These are phyloP conservation scores for Alectoria sarmentosa DNA, from an alignment of 495 filamentous ascomycete species.

Conservation along the genomic window DNA sequence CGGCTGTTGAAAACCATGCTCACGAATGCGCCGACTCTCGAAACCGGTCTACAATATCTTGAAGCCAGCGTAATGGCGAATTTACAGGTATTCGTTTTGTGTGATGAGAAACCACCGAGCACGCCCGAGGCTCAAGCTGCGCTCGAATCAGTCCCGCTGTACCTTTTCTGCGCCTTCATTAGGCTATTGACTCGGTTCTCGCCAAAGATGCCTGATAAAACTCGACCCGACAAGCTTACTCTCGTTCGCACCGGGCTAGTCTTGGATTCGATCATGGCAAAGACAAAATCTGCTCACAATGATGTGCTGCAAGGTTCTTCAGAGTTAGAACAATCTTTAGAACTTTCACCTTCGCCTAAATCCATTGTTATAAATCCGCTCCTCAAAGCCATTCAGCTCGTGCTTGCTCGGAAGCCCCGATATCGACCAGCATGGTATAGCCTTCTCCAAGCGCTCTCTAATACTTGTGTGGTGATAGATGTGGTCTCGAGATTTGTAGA, in stretches of 20 bases:
- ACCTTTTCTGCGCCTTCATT: slow-evolving; percentile 45
- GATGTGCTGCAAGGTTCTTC: not conserved
- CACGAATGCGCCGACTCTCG: slow-evolving; percentile 35
- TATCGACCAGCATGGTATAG: slow-evolving; percentile 37
- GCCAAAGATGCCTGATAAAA: slow-evolving; percentile 28
- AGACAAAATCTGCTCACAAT: not conserved
- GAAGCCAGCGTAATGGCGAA: slow-evolving; percentile 32
- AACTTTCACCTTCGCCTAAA: not conserved
- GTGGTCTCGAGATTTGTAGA: slow-evolving; percentile 3
- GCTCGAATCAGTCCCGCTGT: slow-evolving; percentile 30
- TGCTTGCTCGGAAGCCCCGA: slow-evolving; percentile 30
- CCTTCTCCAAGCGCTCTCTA: slow-evolving; percentile 9
- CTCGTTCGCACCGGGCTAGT: not conserved
- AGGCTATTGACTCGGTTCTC: slow-evolving; percentile 36
- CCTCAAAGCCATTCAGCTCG: slow-evolving; percentile 39
- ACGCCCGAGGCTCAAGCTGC: slow-evolving; percentile 21
- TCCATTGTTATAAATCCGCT: slow-evolving; percentile 31
- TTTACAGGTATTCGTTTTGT: slow-evolving; percentile 32
- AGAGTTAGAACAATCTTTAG: not conserved
- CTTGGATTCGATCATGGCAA: not conserved
- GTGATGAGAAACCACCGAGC: slow-evolving; percentile 27
- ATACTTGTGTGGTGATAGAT: not conserved
- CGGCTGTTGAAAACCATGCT: slow-evolving; percentile 44
- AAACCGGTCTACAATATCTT: slow-evolving; percentile 38
- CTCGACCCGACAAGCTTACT: not conserved